Evolutionary conservation across 1,139 yeast genomes (phyloP), one percentile per base, ranked within the genome.

Genomic region (Diutina ranongensis): DNA sequence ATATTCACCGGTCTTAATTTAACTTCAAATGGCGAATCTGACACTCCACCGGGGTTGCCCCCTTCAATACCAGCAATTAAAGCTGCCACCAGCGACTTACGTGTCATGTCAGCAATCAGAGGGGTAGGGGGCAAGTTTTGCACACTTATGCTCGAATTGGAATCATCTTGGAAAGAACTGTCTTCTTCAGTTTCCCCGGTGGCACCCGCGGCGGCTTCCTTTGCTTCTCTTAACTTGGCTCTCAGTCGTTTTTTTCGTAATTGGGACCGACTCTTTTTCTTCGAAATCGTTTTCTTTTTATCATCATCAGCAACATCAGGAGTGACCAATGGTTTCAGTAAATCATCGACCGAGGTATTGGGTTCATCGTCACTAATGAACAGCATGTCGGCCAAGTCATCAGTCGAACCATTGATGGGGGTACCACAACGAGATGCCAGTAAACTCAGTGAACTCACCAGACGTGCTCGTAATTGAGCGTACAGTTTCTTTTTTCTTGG

Each of bases 201-300:
- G 3, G 32, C 42, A 15, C 21, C 32, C 4, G 33, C 32, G 4
- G 42, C 42, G 8, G 42, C 42, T 32, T 38, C 42, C 20, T 38
- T 38, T 13, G 42, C 42, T 16, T 38, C 42, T 5, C 42, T 7
- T 27, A 38, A 38, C 32, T 38, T 38, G 18, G 42, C 42, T 16
- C 42, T n/a, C 42, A 38, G 42, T 27, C 28, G 28, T 13, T 38
- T 38, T 25, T 38, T 38, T n/a, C 42, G 19, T 20, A 38, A 38
- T 25, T 38, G 42, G 7, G 32, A 25, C 28, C 42, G 31, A 13
- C 42, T 38, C 20, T 38, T 38, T 25, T 38, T 38, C 15, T 38
- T 38, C 13, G 42, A 38, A 15, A 38, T 21, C 9, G 40, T 19
- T 7, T 22, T 21, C n/a, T 21, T 21, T 15, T 35, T 35, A 18